Base-by-base conservation (phyloP, 805 yeast genomes). In the Starmerella ratchasimensis region DNA sequence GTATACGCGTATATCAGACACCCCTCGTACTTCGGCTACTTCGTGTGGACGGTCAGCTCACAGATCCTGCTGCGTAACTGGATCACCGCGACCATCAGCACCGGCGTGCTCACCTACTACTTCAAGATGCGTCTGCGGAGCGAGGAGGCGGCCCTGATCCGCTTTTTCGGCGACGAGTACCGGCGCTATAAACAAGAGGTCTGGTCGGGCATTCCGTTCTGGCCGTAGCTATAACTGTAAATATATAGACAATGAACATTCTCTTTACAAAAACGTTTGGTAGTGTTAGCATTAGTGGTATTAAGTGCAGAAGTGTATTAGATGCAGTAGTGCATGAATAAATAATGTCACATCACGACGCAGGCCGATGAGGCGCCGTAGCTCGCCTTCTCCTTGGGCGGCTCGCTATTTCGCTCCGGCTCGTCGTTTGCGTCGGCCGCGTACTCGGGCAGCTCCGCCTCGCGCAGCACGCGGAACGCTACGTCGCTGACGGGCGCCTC, bases 1-100 rank as follows among this genome's bases (percentile, higher is more conserved):
- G 61, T 88, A 3, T 90, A 88, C 56, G 41, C 64, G 1, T 45
- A 58, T 19, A 59, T 71, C 13, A 66, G 98, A 43, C 98, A 90
- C 56, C 98, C 98, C 5, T 76, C 93, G 33, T 90, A 90, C 58
- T 68, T 74, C 28, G 98, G 96, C 0, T 90, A 80, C 56, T 86
- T 74, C 53, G 74, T 83, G 72, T 90, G 97, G 96, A 88, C 93
- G 11, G 47, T 86, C 3, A 96, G 96, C 0, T 66, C 83, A 1
- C 94, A 88, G 54, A 18, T 90, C 32, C 46, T 77, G 42, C 57
- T 88, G 40, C 58, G 72, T 31, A 90, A 84, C 58, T 74, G 80
- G 5, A 32, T 82, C 0, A 65, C 83, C 1, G 50, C 71, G 2
- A 34, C 64, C 1, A 61, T 67, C 0, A 90, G 84, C 43, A 50